Evolutionary conservation across 169 alveolate species (phyloP).

Genomic region (Plasmodium gaboni): DNA sequence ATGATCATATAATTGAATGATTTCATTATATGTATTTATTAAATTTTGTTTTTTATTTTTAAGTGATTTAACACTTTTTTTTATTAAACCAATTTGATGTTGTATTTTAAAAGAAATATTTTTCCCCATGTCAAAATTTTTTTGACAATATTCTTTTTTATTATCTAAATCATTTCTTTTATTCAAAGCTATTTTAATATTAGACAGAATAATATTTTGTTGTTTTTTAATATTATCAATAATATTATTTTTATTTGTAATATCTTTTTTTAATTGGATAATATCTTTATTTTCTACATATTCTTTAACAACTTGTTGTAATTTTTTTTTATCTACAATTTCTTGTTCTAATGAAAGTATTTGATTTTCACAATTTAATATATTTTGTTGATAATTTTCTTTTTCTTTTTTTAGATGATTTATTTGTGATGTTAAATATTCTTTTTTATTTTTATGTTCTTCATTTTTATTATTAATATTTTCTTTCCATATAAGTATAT

Average conservation of each 20-base stretch:
- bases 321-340: constrained; percentile 37
- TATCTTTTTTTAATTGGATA: constrained; percentile 24
- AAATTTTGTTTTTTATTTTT: constrained; percentile 30
- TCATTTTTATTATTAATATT: constrained; percentile 39
- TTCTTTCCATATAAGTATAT: constrained; percentile 48
- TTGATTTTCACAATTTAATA: constrained; percentile 65
- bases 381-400: constrained; percentile 64
- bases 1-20: constrained; percentile 28
- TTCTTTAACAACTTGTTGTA: constrained; percentile 47
- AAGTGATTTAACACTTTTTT: constrained; percentile 30
- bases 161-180: constrained; percentile 72
- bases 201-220: constrained; percentile 49
- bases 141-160: constrained; percentile 64
- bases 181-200: constrained; percentile 66
- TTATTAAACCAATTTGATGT: constrained; percentile 61
- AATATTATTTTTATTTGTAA: constrained; percentile 31
- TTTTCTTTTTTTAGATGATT: constrained; percentile 33
- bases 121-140: constrained; percentile 66
- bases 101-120: constrained; percentile 72
- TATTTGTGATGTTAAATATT: constrained; percentile 38
- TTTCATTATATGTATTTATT: constrained; percentile 9
- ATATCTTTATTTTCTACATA: constrained; percentile 72
- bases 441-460: constrained; percentile 31
- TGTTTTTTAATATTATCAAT: constrained; percentile 72
- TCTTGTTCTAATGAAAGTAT: constrained; percentile 42